A percentile compares a stretch with the other conserved stretches of the same genome.
phyloP scores from a whole-genome alignment of 164 flowering plant species.

The Kalanchoe fedtschenkoi region DNA sequence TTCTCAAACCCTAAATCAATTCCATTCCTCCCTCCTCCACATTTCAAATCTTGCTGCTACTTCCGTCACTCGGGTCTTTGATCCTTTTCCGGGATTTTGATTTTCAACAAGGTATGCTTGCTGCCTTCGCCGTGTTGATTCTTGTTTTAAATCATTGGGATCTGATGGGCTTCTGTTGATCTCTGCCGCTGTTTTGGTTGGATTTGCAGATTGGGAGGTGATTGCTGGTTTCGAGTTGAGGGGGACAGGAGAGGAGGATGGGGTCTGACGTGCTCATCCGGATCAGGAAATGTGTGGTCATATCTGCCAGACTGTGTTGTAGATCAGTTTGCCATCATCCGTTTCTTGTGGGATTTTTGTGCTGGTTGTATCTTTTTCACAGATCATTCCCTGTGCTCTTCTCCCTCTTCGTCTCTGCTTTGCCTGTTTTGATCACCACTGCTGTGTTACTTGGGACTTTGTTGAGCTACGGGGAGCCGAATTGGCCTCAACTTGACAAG shows the following conservation, averaged over 20 bases:
- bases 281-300: slow-evolving; percentile 23
- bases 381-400: slow-evolving; percentile 60
- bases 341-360: slow-evolving; percentile 31
- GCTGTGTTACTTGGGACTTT: slow-evolving; percentile 83
- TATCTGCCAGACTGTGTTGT: slow-evolving; percentile 23
- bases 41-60: neutral
- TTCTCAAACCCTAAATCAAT: neutral
- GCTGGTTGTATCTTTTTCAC: slow-evolving; percentile 34
- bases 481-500: slow-evolving; percentile 50
- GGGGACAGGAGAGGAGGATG: slow-evolving; percentile 17
- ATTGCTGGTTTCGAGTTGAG: neutral
- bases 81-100: neutral
- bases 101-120: neutral
- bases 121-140: neutral
- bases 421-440: slow-evolving; percentile 82
- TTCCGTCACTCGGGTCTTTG: neutral
- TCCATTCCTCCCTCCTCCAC: neutral
- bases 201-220: slow-evolving; percentile 4
- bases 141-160: neutral
- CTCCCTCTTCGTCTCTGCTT: slow-evolving; percentile 56
- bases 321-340: slow-evolving; percentile 47
- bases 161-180: neutral
- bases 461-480: slow-evolving; percentile 69
- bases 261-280: slow-evolving; percentile 21
- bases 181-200: too few species aligned